phyloP scores from a whole-genome alignment of 192 early-diverging fungal genomes.

The Coemansia asiatica region DNA sequence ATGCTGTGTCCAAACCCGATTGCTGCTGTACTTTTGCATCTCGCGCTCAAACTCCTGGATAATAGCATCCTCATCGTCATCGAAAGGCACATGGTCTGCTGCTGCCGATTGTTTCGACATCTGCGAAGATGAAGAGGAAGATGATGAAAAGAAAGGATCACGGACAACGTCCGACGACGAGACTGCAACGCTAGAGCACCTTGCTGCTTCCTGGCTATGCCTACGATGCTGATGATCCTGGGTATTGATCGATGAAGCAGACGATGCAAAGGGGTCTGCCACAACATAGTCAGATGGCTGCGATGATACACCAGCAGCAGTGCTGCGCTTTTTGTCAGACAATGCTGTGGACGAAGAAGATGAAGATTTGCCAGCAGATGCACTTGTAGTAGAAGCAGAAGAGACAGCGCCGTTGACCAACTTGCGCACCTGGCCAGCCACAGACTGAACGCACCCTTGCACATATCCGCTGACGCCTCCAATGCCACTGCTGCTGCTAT shows the following conservation, averaged over 20 bases:
- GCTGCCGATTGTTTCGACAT: neutral
- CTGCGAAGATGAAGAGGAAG: neutral
- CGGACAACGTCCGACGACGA: constrained; percentile 28
- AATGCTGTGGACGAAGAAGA: constrained; percentile 10
- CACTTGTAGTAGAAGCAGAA: constrained; percentile 28
- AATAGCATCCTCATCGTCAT: constrained; percentile 54
- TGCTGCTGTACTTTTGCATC: constrained; percentile 42
- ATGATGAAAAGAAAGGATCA: constrained; percentile 34
- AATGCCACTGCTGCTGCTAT: neutral
- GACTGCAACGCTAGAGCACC: neutral
- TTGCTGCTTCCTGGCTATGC: neutral
- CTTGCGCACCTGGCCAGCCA: constrained; percentile 51
- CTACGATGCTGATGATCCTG: neutral
- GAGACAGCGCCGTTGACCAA: constrained; percentile 42
- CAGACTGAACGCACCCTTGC: constrained; percentile 45
- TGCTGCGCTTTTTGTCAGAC: neutral
- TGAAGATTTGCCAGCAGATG: constrained; percentile 14
- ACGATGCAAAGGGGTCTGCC: constrained; percentile 37
- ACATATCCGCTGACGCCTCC: constrained; percentile 41
- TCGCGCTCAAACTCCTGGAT: constrained; percentile 58
- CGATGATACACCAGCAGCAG: neutral
- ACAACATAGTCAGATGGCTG: constrained; percentile 15
- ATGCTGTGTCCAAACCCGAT: neutral
- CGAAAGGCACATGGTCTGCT: constrained; percentile 45
- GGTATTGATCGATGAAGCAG: neutral